phyloP scores from a whole-genome alignment of 2,329 filamentous ascomycete genomes.

The Verticillium dahliae region DNA sequence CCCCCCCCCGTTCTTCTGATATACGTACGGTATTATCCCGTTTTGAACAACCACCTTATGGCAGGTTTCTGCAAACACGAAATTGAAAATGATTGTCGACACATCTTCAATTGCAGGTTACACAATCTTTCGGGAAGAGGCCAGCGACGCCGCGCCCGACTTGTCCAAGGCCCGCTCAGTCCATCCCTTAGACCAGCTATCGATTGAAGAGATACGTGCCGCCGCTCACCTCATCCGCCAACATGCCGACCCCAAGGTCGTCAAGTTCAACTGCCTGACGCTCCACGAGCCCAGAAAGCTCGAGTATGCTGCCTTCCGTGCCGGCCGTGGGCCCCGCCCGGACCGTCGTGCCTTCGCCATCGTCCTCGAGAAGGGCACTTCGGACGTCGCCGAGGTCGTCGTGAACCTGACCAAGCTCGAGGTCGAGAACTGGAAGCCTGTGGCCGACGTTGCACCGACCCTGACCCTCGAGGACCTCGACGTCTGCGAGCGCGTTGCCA shows the following conservation, averaged over 20 bases:
- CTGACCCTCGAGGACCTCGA: constrained; percentile 5
- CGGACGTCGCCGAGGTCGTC: constrained; percentile 24
- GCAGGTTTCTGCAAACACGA: constrained; percentile 4
- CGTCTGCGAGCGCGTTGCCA: neutral
- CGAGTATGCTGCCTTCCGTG: constrained; percentile 16
- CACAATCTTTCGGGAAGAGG: constrained; percentile 36
- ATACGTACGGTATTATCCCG: neutral
- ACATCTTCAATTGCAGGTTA: constrained; percentile 37
- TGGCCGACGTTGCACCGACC: constrained; percentile 1
- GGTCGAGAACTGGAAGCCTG: constrained; percentile 5
- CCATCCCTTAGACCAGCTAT: constrained; percentile 43
- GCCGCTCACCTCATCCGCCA: constrained; percentile 19
- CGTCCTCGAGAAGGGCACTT: constrained; percentile 31
- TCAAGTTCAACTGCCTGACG: constrained; percentile 18
- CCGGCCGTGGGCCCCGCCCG: constrained; percentile 23
- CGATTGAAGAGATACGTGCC: constrained; percentile 43
- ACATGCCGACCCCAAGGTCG: constrained; percentile 17
- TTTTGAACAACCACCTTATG: constrained; percentile 1
- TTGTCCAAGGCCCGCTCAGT: constrained; percentile 20
- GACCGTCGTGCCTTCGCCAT: constrained; percentile 45
- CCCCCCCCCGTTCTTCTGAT: too few relatives aligned
- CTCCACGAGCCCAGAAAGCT: constrained; percentile 11
- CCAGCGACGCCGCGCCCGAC: constrained; percentile 27
- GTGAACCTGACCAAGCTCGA: constrained; percentile 18
- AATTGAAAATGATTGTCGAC: constrained; percentile 33